Conservation (phyloP, 331 rosid genomes). For the Telfairia occidentalis region DNA sequence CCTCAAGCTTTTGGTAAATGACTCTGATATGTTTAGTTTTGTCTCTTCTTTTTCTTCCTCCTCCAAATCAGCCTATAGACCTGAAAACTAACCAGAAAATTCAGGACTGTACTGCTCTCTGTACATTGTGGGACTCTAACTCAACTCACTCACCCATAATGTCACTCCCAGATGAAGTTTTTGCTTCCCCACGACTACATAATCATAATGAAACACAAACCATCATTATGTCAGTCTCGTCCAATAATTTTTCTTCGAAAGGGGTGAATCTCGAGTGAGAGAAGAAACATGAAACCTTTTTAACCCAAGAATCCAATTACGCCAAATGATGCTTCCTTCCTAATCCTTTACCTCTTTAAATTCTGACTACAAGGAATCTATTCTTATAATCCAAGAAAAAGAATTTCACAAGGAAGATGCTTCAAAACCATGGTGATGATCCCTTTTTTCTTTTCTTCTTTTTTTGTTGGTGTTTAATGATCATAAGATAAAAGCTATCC, state of each 20-base stretch:
- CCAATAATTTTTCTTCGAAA: neutral
- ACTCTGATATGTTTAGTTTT: constrained; percentile 13
- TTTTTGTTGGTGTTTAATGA: neutral
- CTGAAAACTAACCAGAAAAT: neutral
- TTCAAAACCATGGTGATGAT: neutral
- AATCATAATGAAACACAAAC: neutral
- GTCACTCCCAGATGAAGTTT: constrained; percentile 4
- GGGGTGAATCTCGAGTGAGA: constrained; percentile 2
- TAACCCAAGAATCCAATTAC: constrained; percentile 9
- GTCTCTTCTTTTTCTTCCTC: neutral
- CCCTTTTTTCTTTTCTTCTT: neutral
- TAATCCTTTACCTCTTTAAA: neutral
- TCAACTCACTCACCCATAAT: neutral
- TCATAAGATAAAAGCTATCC: neutral
- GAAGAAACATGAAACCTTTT: neutral
- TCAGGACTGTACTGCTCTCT: constrained; percentile 7
- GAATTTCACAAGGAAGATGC: neutral
- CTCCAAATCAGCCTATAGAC: neutral
- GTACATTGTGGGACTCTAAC: neutral
- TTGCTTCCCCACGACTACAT: neutral
- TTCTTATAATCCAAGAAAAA: constrained; percentile 8
- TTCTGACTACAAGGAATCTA: constrained; percentile 4
- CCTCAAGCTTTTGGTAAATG: constrained; percentile 23
- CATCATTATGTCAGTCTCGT: neutral
- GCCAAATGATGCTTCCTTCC: constrained; percentile 2